Percentiles rank a stretch among this genome's conserved stretches.
Conservation (phyloP, 2,329 filamentous ascomycete genomes). For the Aspergillus ibericus region DNA sequence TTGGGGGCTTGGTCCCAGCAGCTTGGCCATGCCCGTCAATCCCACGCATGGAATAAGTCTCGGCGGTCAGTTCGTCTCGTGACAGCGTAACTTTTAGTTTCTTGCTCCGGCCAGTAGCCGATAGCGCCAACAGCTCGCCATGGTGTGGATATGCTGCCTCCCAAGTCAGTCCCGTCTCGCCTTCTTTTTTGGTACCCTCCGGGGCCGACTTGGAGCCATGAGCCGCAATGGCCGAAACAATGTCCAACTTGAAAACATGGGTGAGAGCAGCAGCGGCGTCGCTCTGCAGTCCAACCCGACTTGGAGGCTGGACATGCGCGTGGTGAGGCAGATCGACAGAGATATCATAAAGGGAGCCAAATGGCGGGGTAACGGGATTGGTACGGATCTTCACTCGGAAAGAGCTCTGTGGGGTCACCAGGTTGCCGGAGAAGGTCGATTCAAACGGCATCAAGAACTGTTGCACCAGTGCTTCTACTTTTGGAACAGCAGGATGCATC, state of each 20-base stretch:
- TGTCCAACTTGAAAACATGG: conserved; percentile 40
- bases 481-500: conserved; percentile 11
- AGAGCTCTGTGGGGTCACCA: conserved; percentile 36
- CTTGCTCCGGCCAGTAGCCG: conserved; percentile 22
- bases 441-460: conserved; percentile 46
- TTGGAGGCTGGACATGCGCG: conserved; percentile 34
- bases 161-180: conserved; percentile 22
- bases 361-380: conserved; percentile 30
- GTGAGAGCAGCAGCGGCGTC: conserved; percentile 37
- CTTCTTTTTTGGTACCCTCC: not conserved
- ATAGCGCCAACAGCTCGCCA: conserved; percentile 33
- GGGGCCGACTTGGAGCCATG: conserved; percentile 5
- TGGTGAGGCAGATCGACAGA: conserved; percentile 34
- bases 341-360: conserved; percentile 43
- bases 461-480: conserved; percentile 44
- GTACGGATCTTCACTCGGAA: conserved; percentile 42
- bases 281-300: conserved; percentile 32
- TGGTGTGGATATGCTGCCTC: conserved; percentile 35
- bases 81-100: conserved; percentile 36
- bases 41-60: conserved; percentile 19
- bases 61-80: conserved; percentile 26
- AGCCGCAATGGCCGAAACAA: conserved; percentile 34
- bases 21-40: conserved; percentile 18
- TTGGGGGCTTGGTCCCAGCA: conserved; percentile 12
- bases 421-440: conserved; percentile 40